Evolutionary conservation across 345 rosid genomes (phyloP).

Genomic region (Populus nigra): DNA sequence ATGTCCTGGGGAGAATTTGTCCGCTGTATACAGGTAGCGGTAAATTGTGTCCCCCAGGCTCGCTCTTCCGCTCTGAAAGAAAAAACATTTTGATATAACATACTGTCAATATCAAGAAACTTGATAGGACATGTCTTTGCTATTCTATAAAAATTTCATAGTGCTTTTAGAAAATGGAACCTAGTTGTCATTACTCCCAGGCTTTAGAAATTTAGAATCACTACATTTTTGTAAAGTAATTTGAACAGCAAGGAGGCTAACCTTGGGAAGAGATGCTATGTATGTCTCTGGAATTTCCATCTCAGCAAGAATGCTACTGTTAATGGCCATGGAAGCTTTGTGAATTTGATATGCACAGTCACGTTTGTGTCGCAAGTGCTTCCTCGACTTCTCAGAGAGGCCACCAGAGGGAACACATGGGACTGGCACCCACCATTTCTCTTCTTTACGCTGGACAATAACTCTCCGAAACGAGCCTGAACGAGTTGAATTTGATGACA

Average conservation of each 20-base stretch:
- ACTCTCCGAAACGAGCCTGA: constrained; percentile 74
- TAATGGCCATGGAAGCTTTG: constrained; percentile 96
- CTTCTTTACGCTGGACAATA: constrained; percentile 68
- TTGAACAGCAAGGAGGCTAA: constrained; percentile 19
- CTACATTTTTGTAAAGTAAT: neutral
- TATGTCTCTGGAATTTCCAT: constrained; percentile 88
- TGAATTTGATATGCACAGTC: constrained; percentile 81
- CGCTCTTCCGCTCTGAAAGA: constrained; percentile 67
- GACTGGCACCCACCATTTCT: constrained; percentile 98
- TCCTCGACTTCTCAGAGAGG: constrained; percentile 76
- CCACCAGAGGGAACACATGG: constrained; percentile 77
- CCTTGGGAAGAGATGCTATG: constrained; percentile 88
- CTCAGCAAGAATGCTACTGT: constrained; percentile 71
- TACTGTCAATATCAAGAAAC: neutral
- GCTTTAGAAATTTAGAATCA: neutral
- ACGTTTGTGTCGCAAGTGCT: constrained; percentile 58
- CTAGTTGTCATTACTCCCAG: neutral
- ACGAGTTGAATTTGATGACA: constrained; percentile 61
- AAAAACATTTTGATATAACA: neutral
- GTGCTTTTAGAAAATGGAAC: neutral
- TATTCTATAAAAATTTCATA: neutral
- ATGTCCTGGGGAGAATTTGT: constrained; percentile 65
- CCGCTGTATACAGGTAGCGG: constrained; percentile 53
- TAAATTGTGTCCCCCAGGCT: constrained; percentile 81
- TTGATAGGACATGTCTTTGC: neutral